A percentile compares a stretch with the other conserved stretches of the same genome.
Conservation (phyloP, 2,329 filamentous ascomycete genomes). For the Penicillium sp. region DNA sequence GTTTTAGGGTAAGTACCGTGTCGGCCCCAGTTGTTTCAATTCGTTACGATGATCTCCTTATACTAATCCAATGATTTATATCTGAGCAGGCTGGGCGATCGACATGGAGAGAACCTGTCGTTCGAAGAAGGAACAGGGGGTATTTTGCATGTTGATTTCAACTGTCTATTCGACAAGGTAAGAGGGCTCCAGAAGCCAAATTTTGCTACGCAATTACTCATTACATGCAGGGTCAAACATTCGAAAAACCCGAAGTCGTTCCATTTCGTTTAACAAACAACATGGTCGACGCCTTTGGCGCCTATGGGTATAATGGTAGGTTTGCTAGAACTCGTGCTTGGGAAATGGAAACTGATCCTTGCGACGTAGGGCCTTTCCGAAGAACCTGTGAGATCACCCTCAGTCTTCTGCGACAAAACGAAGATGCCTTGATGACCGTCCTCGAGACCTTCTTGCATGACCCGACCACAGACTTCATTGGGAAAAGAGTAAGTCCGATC, state of each 20-base stretch:
- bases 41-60: not conserved
- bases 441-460: conserved; percentile 96
- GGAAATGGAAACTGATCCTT: not conserved
- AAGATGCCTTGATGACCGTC: conserved; percentile 96
- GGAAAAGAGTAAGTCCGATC: conserved; percentile 54
- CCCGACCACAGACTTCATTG: conserved; percentile 87
- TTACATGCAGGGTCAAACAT: conserved; percentile 64
- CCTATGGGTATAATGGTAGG: conserved; percentile 77
- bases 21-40: not conserved
- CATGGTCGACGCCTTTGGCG: conserved; percentile 96
- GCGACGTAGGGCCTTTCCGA: conserved; percentile 65
- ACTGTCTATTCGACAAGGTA: conserved; percentile 93
- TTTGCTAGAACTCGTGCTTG: not conserved
- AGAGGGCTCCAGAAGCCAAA: not conserved
- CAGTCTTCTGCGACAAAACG: conserved; percentile 76
- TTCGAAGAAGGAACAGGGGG: conserved; percentile 91
- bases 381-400: conserved; percentile 87
- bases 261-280: conserved; percentile 97
- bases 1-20: conserved; percentile 60
- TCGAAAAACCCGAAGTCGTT: conserved; percentile 88
- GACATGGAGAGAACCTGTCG: conserved; percentile 94
- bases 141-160: conserved; percentile 97
- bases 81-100: conserved; percentile 67
- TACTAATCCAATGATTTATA: not conserved
- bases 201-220: conserved; percentile 4